Evolutionary conservation across 345 rosid genomes (phyloP).

Genomic region (Citrus trifoliata): DNA sequence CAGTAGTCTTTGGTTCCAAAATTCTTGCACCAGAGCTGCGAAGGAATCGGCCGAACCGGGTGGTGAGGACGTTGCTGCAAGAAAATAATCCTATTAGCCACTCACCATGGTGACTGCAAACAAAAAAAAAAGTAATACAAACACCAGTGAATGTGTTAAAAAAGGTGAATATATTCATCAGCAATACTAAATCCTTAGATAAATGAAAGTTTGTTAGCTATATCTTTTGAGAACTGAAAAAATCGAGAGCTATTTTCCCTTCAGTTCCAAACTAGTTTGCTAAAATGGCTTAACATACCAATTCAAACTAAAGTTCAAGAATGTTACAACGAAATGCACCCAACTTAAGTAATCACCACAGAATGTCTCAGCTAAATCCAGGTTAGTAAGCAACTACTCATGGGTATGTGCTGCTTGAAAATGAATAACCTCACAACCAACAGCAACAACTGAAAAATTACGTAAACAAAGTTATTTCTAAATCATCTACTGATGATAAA

Average conservation of each 20-base stretch:
- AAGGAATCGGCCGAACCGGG: slow-evolving; percentile 95
- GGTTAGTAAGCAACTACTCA: neutral
- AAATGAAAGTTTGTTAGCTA: neutral
- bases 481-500: neutral
- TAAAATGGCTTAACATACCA: neutral
- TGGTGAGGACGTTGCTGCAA: slow-evolving; percentile 97
- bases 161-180: neutral
- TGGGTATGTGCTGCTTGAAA: neutral
- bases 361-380: neutral
- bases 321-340: neutral
- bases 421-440: neutral
- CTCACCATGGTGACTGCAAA: neutral
- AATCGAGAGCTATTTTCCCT: neutral
- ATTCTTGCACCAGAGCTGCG: slow-evolving; percentile 99
- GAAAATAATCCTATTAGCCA: slow-evolving; percentile 13
- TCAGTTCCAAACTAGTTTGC: neutral
- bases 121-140: neutral
- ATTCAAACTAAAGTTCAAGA: neutral
- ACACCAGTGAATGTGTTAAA: neutral
- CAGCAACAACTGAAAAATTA: neutral
- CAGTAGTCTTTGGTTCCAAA: slow-evolving; percentile 84
- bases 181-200: neutral
- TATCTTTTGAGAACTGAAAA: neutral
- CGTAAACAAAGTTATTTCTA: neutral
- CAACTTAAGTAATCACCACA: neutral